Evolutionary conservation across 139 green algal species (phyloP), one percentile per base, ranked within the genome.

Genomic region (Coelastrella sp.): DNA sequence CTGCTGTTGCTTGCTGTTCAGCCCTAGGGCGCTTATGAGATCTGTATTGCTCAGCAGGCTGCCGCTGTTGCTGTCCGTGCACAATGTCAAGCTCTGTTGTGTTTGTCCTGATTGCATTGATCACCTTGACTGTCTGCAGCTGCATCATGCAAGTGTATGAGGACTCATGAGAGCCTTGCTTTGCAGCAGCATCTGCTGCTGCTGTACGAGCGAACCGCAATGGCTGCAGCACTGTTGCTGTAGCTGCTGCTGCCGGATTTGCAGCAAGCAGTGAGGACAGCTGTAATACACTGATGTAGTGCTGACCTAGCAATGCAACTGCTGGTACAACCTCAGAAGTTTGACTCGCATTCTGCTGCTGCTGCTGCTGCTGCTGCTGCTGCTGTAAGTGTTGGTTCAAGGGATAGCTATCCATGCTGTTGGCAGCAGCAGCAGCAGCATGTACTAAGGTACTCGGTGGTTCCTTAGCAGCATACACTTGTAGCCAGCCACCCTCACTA

Each of bases 381-480:
- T 53, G 5, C n/a, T n/a, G n/a, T n/a, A n/a, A n/a, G n/a, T n/a
- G n/a, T n/a, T n/a, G n/a, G n/a, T n/a, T n/a, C n/a, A n/a, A n/a
- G n/a, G n/a, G n/a, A n/a, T n/a, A n/a, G n/a, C n/a, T n/a, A n/a
- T n/a, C n/a, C n/a, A n/a, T 53, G 45, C n/a, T 51, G 27, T 27
- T 63, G 43, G 43, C 43, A 40, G 71, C 71, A 62, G 27, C 25
- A 63, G 25, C 71, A 79, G 41, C 43, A n/a, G 25, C 5, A 53
- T 35, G 37, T n/a, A 27, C 17, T 19, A 77, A 38, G 35, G 34
- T 41, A 9, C 3, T 25, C 30, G 75, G 19, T 0, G 53, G 35
- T 45, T 45, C n/a, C 38, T 82, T 82, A 15, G 71, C 75, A 30
- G 75, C 75, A 69, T 82, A 82, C 50, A 82, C 53, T 11, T 71